Evolutionary conservation across 495 filamentous ascomycete species (phyloP).

Genomic region (Jackrogersella minutella): DNA sequence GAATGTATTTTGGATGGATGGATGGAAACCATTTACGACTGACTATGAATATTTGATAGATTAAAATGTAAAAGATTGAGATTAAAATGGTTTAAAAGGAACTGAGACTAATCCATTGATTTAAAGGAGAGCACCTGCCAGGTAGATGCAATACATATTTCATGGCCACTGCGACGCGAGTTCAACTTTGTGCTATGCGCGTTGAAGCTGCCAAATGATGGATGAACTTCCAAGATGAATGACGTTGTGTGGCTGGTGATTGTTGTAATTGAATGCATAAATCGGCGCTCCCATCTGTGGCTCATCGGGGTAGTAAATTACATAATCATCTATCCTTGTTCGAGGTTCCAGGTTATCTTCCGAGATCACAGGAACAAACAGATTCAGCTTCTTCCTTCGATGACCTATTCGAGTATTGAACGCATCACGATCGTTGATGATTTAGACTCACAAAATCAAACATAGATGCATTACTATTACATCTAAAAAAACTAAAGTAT

Average conservation of each 20-base stretch:
- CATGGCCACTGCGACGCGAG: neutral
- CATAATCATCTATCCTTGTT: too few relatives aligned
- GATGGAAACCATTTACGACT: neutral
- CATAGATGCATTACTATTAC: too few relatives aligned
- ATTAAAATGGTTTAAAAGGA: neutral
- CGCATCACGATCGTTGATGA: too few relatives aligned
- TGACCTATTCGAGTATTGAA: too few relatives aligned
- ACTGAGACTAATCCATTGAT: neutral
- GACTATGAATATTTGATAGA: neutral
- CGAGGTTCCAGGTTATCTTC: too few relatives aligned
- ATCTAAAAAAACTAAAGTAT: too few relatives aligned
- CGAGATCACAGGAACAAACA: too few relatives aligned
- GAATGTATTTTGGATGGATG: too few relatives aligned
- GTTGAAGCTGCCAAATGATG: conserved; percentile 1
- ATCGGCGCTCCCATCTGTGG: too few relatives aligned
- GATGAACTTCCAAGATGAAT: neutral
- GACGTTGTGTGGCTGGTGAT: neutral
- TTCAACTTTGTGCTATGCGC: neutral
- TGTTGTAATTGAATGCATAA: too few relatives aligned
- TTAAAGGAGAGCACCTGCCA: neutral
- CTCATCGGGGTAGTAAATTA: too few relatives aligned
- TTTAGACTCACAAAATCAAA: too few relatives aligned
- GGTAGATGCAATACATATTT: neutral
- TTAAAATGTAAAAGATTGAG: neutral
- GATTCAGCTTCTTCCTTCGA: neutral